A percentile compares a stretch with the other conserved stretches of the same genome.
Evolutionary conservation across 495 filamentous ascomycete genomes (phyloP).

Genomic region (Penicillium chermesinum): DNA sequence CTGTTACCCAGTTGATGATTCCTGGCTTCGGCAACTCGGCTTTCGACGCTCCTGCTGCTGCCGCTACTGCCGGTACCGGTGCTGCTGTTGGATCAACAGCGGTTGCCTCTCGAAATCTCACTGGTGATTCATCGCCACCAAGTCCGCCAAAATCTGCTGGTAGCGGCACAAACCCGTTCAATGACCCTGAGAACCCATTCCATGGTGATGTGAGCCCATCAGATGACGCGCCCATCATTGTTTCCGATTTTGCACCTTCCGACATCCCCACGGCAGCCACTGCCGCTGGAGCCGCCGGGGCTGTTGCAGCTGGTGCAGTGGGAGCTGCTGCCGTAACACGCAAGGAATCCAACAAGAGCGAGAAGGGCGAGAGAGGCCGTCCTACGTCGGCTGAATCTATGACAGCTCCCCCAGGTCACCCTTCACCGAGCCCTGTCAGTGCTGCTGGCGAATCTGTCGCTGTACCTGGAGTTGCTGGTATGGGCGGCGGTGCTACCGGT

Average conservation of each 20-base stretch:
- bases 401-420: constrained; percentile 9
- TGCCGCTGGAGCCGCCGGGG: constrained; percentile 37
- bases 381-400: constrained; percentile 22
- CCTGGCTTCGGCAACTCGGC: constrained; percentile 55
- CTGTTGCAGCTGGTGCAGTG: constrained; percentile 27
- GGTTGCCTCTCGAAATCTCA: constrained; percentile 32
- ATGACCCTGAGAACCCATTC: constrained; percentile 51
- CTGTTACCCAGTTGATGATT: constrained; percentile 73
- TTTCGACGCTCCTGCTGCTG: constrained; percentile 20
- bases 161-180: constrained; percentile 40
- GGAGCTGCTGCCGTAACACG: constrained; percentile 30
- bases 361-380: constrained; percentile 3
- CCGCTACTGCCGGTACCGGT: constrained; percentile 24
- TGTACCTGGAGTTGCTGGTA: constrained; percentile 34
- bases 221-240: constrained; percentile 15
- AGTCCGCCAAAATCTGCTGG: constrained; percentile 39
- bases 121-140: constrained; percentile 32
- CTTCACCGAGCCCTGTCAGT: constrained; percentile 14
- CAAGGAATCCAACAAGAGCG: constrained; percentile 34
- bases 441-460: constrained; percentile 28
- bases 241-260: constrained; percentile 20
- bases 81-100: constrained; percentile 27
- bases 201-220: constrained; percentile 20
- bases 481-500: constrained; percentile 26
- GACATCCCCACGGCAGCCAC: constrained; percentile 25